Evolutionary conservation across 768 basidiomycete species (phyloP).

Genomic region (Suillus subluteus): DNA sequence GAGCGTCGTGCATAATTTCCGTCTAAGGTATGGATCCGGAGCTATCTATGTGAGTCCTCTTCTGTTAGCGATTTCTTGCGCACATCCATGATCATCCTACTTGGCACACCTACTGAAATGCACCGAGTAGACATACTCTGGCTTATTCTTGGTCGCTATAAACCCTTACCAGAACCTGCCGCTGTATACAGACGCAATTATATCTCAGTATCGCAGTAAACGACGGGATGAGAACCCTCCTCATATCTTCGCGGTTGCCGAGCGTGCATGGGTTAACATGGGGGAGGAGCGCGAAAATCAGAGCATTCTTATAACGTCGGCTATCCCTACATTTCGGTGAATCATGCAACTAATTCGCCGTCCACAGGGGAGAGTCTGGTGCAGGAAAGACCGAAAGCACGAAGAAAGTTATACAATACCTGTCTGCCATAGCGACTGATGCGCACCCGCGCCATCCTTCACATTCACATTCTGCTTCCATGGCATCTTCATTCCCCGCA

Average conservation of each 20-base stretch:
- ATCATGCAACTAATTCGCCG: conserved; percentile 18
- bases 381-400: conserved; percentile 99
- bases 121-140: conserved; percentile 78
- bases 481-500: conserved; percentile 55
- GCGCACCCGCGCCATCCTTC: conserved; percentile 58
- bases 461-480: conserved; percentile 69
- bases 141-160: conserved; percentile 96
- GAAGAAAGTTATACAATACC: conserved; percentile 99
- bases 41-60: conserved; percentile 81
- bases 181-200: conserved; percentile 85
- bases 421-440: conserved; percentile 94
- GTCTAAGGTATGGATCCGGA: conserved; percentile 87
- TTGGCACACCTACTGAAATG: conserved; percentile 21
- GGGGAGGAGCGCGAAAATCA: conserved; percentile 96
- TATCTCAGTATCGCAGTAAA: conserved; percentile 89
- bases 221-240: conserved; percentile 92
- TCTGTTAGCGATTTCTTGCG: conserved; percentile 9
- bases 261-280: conserved; percentile 98
- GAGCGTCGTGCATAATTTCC: conserved; percentile 96
- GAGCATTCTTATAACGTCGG: conserved; percentile 96
- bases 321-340: conserved; percentile 20
- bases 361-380: conserved; percentile 89
- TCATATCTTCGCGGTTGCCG: conserved; percentile 96
- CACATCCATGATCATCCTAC: conserved; percentile 12
- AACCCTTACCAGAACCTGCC: conserved; percentile 95